Base-by-base conservation (phyloP, 2,329 filamentous ascomycete species). In the Sarocladium kiliense region DNA sequence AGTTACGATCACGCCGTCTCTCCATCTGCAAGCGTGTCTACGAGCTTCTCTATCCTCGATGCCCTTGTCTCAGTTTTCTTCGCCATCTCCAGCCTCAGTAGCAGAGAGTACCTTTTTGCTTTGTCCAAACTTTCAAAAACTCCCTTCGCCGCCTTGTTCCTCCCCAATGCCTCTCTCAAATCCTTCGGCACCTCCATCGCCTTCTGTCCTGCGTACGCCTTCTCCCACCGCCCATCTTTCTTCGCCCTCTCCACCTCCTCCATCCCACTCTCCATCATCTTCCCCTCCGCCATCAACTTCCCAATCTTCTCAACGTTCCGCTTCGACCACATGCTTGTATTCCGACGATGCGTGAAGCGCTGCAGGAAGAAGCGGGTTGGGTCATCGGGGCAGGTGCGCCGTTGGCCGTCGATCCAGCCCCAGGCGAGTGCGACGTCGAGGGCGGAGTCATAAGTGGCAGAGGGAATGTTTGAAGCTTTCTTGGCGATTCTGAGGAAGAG, bases 391-490 rank as follows among this genome's bases (percentile, higher is more conserved):
- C 30, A 64, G 2, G 68, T 56, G 18, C 68, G 69, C 2, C 73
- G 73, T 61, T 81, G 80, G 0, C 82, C 80, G 63, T 86, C 81
- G 56, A 85, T 86, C 82, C 82, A 86, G 41, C 83, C 82, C 61
- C 78, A 79, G 63, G 81, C 85, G 6, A 86, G 71, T 1, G 81
- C 81, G 32, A 72, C 66, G 62, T 84, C 77, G 18, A 85, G 72
- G 1, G 81, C 81, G 62, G 83, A 68, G 57, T 62, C 73, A 63
- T 76, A 75, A 16, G 72, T 74, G 18, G 82, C 66, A 0, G 77
- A 77, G 1, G 69, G 58, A n/a, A 72, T 65, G 3, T 65, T 63
- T 1, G 73, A 72, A 19, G 64, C 55, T 56, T 79, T 81, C 56
- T 81, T 81, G 47, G 71, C 71, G 23, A 81, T 67, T 53, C 76